Percentiles rank a stretch among this genome's conserved stretches.
These are phyloP conservation scores for Puya raimondii DNA, from an alignment of 176 grass and related monocot genomes.

Conservation along the genomic window DNA sequence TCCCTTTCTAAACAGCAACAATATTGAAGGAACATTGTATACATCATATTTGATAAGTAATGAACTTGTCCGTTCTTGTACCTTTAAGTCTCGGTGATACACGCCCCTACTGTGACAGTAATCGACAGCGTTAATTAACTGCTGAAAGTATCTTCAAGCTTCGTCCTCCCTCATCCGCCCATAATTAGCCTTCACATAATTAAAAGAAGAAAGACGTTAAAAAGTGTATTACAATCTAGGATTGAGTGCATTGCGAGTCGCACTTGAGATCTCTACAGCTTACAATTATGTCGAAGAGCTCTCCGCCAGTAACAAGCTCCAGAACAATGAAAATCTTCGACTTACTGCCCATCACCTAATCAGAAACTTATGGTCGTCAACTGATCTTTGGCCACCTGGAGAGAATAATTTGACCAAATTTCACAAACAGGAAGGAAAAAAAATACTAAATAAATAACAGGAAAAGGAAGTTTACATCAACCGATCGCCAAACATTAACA, in stretches of 20 bases:
- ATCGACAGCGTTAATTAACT: constrained; percentile 88
- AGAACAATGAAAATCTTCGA: constrained; percentile 93
- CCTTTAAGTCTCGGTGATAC: constrained; percentile 96
- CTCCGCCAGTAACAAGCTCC: constrained; percentile 93
- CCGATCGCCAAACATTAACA: no score
- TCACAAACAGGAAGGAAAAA: no score
- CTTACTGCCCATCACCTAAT: constrained; percentile 98
- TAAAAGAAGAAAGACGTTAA: constrained; percentile 16
- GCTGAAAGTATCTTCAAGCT: constrained; percentile 90
- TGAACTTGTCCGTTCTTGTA: constrained; percentile 18
- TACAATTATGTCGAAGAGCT: constrained; percentile 99
- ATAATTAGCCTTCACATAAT: constrained; percentile 62
- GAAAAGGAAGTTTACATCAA: no score
- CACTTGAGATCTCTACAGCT: constrained; percentile 20
- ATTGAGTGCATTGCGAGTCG: not conserved
- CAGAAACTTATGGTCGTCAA: no score
- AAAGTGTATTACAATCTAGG: not conserved
- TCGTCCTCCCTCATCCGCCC: constrained; percentile 89
- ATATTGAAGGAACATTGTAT: constrained; percentile 16
- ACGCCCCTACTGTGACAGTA: constrained; percentile 98
- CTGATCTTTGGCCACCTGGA: no score
- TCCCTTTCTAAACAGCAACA: constrained; percentile 14
- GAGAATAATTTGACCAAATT: no score
- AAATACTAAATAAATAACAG: no score
- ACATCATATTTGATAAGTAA: not conserved